These are phyloP conservation scores for Acacia concinna DNA, from an alignment of 331 rosid genomes.

Conservation along the genomic window DNA sequence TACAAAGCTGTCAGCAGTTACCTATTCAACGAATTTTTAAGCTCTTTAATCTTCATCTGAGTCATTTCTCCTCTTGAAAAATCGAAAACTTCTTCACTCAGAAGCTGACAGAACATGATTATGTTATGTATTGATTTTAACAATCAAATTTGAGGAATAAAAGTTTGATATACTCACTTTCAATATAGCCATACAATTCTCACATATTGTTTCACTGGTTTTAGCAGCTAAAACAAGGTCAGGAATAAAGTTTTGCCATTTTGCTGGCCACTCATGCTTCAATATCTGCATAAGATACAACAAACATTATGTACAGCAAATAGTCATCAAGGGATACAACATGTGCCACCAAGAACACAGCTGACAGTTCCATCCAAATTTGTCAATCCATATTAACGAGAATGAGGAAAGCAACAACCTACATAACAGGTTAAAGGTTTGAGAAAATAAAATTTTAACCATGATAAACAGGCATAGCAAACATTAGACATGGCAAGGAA, in stretches of 20 bases:
- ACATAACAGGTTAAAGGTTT: neutral
- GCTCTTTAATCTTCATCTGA: conserved; percentile 92
- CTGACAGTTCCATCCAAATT: neutral
- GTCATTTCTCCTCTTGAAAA: conserved; percentile 99
- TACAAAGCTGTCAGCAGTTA: conserved; percentile 32
- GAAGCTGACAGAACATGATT: conserved; percentile 56
- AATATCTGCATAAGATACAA: conserved; percentile 58
- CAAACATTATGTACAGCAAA: conserved; percentile 13
- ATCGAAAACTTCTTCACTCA: conserved; percentile 99
- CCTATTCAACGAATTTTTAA: conserved; percentile 95
- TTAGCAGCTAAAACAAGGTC: conserved; percentile 96
- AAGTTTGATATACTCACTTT: conserved; percentile 56
- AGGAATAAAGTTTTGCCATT: conserved; percentile 93
- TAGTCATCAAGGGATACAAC: neutral
- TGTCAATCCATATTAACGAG: neutral
- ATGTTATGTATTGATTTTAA: conserved; percentile 25
- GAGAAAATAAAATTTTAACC: neutral
- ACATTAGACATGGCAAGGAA: neutral
- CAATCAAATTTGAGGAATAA: conserved; percentile 4
- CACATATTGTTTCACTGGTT: conserved; percentile 97
- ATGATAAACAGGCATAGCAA: neutral
- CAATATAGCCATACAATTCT: conserved; percentile 97
- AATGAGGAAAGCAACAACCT: neutral
- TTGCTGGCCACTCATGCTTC: conserved; percentile 99
- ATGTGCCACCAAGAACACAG: conserved; percentile 1